Percentiles rank a stretch among this genome's conserved stretches.
These are phyloP conservation scores for Orbilia quercus DNA, from an alignment of 2,329 filamentous ascomycete species.

Conservation along the genomic window DNA sequence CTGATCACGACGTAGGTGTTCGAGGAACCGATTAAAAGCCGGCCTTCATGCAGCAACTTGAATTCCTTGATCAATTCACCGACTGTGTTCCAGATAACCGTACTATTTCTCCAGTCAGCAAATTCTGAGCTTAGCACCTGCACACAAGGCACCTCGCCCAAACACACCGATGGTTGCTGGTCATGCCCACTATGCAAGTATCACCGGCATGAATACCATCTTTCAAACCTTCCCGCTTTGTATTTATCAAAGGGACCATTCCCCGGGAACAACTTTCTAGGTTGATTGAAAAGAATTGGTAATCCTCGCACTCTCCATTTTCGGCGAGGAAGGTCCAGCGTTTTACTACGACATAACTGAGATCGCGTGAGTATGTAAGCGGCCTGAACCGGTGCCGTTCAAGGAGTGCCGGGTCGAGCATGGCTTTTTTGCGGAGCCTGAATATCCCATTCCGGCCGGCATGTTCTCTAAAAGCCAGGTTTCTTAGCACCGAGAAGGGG, in stretches of 20 bases:
- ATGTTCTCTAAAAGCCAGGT: conserved; percentile 37
- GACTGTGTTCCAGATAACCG: conserved; percentile 28
- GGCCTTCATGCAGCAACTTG: conserved; percentile 16
- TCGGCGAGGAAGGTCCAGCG: too few species aligned
- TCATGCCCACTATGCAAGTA: conserved; percentile 18
- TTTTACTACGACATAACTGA: conserved; percentile 24
- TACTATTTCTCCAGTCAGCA: conserved; percentile 4
- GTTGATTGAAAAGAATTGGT: too few species aligned
- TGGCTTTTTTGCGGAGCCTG: conserved; percentile 6
- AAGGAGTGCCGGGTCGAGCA: neutral
- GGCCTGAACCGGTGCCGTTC: neutral
- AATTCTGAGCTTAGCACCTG: neutral
- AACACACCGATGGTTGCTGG: conserved; percentile 9
- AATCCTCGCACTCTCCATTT: too few species aligned
- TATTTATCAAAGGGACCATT: conserved; percentile 13
- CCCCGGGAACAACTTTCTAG: too few species aligned
- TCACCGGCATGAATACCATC: conserved; percentile 9
- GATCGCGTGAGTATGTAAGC: neutral
- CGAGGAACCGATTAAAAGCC: conserved; percentile 20
- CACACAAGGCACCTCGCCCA: neutral
- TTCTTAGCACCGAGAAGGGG: conserved; percentile 29
- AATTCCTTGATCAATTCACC: conserved; percentile 27
- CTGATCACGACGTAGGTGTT: conserved; percentile 22
- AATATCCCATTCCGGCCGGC: conserved; percentile 18
- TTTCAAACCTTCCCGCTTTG: conserved; percentile 16